A percentile compares a stretch with the other conserved stretches of the same genome.
Evolutionary conservation across 83 land plant genomes (phyloP).

Genomic region (Picea abies): DNA sequence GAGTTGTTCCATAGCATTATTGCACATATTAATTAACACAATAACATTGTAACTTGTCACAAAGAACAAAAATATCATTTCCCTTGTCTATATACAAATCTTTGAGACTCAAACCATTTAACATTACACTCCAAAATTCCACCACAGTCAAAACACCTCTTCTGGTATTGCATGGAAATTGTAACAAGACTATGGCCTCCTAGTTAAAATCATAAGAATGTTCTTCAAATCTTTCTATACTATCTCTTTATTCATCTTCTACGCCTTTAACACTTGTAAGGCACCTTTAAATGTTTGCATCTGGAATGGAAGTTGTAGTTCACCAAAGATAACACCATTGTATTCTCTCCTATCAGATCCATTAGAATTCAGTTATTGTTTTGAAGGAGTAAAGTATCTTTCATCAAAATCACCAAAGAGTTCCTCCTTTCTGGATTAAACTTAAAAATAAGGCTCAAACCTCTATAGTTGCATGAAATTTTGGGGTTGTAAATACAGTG

Average conservation of each 20-base stretch:
- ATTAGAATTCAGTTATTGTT: background rate
- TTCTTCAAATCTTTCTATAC: background rate
- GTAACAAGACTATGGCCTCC: no score
- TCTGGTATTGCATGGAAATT: no score
- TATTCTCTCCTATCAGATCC: background rate
- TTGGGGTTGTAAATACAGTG: no score
- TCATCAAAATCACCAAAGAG: background rate
- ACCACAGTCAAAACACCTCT: no score
- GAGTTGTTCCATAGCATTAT: slow-evolving; percentile 15
- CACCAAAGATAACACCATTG: background rate
- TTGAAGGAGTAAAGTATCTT: background rate
- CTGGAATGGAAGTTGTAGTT: slow-evolving; percentile 1
- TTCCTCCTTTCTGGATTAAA: background rate
- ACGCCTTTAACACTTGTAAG: background rate
- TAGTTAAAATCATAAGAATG: no score
- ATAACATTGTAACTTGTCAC: background rate
- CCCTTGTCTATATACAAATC: no score
- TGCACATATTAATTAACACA: background rate
- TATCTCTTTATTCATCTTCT: background rate
- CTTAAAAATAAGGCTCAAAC: no score
- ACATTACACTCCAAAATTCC: no score
- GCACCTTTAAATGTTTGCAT: background rate
- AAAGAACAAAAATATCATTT: no score
- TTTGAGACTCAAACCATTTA: no score
- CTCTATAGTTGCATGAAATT: no score